Conservation (phyloP, 2,329 filamentous ascomycete species). For the Penicillium brevicompactum region DNA sequence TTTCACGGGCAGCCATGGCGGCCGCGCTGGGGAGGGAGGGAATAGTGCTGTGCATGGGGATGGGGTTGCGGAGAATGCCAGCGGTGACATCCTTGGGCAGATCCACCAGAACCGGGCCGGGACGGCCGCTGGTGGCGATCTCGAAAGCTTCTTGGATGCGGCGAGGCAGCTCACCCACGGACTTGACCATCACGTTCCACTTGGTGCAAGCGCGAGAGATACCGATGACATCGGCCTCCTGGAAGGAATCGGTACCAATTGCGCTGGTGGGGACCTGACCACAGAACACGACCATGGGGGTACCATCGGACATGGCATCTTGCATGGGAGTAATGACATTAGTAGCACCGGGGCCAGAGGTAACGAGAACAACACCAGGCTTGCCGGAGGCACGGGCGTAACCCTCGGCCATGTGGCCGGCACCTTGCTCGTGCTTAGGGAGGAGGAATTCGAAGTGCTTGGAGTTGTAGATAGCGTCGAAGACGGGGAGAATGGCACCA, state of each 20-base stretch:
- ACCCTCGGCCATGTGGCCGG: conserved; percentile 97
- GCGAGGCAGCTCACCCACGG: conserved; percentile 85
- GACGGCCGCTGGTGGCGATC: conserved; percentile 91
- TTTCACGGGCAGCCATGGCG: conserved; percentile 74
- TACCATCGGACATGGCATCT: conserved; percentile 92
- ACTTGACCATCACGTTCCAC: conserved; percentile 99
- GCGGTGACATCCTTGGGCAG: conserved; percentile 96
- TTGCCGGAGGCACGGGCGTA: conserved; percentile 93
- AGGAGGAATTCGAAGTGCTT: conserved; percentile 95
- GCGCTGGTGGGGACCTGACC: conserved; percentile 89
- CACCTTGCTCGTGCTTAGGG: conserved; percentile 94
- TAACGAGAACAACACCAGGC: conserved; percentile 94
- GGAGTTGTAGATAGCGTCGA: conserved; percentile 98
- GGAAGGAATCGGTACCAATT: conserved; percentile 95
- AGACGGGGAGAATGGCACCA: conserved; percentile 94
- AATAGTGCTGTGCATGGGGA: conserved; percentile 73
- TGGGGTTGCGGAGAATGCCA: conserved; percentile 77
- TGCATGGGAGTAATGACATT: conserved; percentile 97
- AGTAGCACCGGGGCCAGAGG: conserved; percentile 92
- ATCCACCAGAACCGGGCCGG: conserved; percentile 93
- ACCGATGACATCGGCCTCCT: conserved; percentile 91
- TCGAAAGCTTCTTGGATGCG: conserved; percentile 98
- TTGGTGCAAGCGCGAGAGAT: conserved; percentile 96
- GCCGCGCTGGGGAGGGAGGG: conserved; percentile 85
- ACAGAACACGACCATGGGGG: conserved; percentile 91